Evolutionary conservation across 1,284 basidiomycete species (phyloP).

Genomic region (Peniophora sp.): DNA sequence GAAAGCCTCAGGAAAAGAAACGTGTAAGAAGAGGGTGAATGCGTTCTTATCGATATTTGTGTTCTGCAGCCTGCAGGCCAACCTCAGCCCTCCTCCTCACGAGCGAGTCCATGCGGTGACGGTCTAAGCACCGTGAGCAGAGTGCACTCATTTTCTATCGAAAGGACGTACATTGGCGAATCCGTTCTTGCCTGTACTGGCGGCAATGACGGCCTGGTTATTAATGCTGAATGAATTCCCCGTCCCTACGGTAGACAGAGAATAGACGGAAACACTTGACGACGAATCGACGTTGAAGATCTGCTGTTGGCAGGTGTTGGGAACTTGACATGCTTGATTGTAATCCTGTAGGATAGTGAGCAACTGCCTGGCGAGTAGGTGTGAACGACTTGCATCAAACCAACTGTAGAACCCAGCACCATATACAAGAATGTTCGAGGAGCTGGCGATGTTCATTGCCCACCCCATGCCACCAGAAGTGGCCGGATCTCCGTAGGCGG

Average conservation of each 20-base stretch:
- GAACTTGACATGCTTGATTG: slow-evolving; percentile 36
- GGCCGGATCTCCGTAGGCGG: slow-evolving; percentile 48
- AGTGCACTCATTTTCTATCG: not conserved
- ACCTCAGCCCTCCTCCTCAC: no score
- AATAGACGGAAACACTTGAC: slow-evolving; percentile 49
- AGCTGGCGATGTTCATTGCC: slow-evolving; percentile 49
- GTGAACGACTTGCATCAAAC: no score
- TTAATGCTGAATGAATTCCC: not conserved
- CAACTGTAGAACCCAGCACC: slow-evolving; percentile 63
- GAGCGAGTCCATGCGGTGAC: not conserved
- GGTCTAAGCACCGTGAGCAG: not conserved
- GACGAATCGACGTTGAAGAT: slow-evolving; percentile 49
- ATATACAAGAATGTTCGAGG: slow-evolving; percentile 55
- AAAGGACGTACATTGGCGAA: not conserved
- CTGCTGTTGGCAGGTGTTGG: slow-evolving; percentile 49
- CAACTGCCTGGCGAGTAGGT: no score
- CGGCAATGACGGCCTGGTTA: not conserved
- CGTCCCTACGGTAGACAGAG: slow-evolving; percentile 47
- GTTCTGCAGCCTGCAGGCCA: no score
- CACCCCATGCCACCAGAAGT: slow-evolving; percentile 42
- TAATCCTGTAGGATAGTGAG: slow-evolving; percentile 34
- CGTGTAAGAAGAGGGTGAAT: no score
- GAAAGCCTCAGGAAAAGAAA: no score
- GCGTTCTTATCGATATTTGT: no score
- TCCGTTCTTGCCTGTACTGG: not conserved